These are phyloP conservation scores for Cokeromyces recurvatus DNA, from an alignment of 371 early-diverging fungal genomes.

Conservation along the genomic window DNA sequence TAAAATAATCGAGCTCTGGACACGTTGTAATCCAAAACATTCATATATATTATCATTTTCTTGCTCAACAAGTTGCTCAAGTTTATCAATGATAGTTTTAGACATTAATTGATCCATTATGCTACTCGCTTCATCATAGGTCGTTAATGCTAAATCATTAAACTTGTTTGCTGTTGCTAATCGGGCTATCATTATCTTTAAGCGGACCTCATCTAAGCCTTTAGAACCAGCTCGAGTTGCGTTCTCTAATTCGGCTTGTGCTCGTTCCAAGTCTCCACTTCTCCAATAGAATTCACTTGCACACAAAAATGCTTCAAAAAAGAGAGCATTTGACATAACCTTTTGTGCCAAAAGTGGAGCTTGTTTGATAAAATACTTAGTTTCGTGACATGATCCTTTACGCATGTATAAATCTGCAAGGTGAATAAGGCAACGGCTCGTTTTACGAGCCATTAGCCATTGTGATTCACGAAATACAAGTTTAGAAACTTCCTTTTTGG, in stretches of 20 bases:
- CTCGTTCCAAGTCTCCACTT: conserved; percentile 38
- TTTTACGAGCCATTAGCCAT: conserved; percentile 40
- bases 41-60: not conserved
- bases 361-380: conserved; percentile 62
- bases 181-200: conserved; percentile 44
- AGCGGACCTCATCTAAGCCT: conserved; percentile 17
- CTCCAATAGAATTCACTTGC: conserved; percentile 56
- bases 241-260: conserved; percentile 15
- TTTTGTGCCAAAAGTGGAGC: conserved; percentile 52
- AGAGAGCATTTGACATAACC: conserved; percentile 41
- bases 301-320: conserved; percentile 36
- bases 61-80: not conserved
- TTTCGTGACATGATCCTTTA: conserved; percentile 66
- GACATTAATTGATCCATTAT: conserved; percentile 45
- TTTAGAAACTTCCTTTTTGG: conserved; percentile 1
- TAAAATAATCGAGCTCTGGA: conserved; percentile 10
- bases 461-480: conserved; percentile 30
- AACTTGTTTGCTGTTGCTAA: conserved; percentile 29
- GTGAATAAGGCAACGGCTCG: conserved; percentile 46
- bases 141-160: conserved; percentile 36
- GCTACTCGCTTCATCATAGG: conserved; percentile 40
- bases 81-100: not conserved
- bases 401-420: conserved; percentile 50
- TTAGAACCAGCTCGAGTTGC: conserved; percentile 1
- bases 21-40: conserved; percentile 13